Evolutionary conservation across 2,329 filamentous ascomycete species (phyloP), one percentile per base, ranked within the genome.

Genomic region (Colletotrichum orchidophilum): DNA sequence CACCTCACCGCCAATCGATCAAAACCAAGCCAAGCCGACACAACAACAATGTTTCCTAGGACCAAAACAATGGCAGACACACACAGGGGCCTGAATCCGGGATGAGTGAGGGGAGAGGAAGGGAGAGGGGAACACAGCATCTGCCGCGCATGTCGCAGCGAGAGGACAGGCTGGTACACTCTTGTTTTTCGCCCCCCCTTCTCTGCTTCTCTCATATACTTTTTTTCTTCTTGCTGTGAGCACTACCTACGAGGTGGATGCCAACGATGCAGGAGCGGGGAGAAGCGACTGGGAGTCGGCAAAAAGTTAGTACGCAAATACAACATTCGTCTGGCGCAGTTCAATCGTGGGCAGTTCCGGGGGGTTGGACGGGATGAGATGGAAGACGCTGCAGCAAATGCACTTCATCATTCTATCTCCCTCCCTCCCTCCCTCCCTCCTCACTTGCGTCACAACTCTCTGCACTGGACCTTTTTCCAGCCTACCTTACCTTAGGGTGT

Each of bases 1-100:
- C 18, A 42, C 39, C 39, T 61, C 68, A 67, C 64, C 69, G 68
- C 64, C 58, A 68, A 68, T 68, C 58, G 53, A 69, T 54, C 53
- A 21, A 6, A 35, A 15, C 39, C 46, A 52, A 24, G 50, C 12
- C 49, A n/a, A 27, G 39, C 24, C 35, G 18, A 61, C 15, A 21
- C n/a, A n/a, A 61, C 55, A 31, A 27, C 53, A 57, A 42, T 18
- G 35, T 21, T 13, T 11, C 27, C 24, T 39, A 24, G 50, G 35
- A 35, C 42, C 53, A 18, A 55, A 59, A 9, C 15, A 31, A 26
- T 26, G n/a, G 21, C 21, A 26, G 26, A 24, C 21, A 21, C 27
- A 27, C 35, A 61, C 61, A 42, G 15, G 21, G 21, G 18, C 21
- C 55, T 70, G 63, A n/a, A n/a, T n/a, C n/a, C n/a, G n/a, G n/a